Percentiles rank a stretch among this genome's conserved stretches.
phyloP scores from a whole-genome alignment of 495 filamentous ascomycete species.

The Astrothelium subdiscretum region DNA sequence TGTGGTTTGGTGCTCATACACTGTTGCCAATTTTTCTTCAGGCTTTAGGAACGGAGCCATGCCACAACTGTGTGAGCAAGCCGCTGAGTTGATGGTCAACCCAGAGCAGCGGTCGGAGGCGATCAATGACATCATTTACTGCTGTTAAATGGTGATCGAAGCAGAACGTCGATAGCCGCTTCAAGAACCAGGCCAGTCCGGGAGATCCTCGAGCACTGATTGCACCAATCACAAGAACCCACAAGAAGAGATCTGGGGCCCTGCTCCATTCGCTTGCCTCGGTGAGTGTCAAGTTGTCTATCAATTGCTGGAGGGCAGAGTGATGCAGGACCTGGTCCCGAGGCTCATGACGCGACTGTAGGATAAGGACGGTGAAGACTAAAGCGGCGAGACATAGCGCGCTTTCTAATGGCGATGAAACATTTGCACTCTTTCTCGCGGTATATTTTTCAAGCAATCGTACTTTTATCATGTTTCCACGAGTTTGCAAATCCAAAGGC shows the following conservation, averaged over 20 bases:
- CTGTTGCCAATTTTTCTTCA: neutral
- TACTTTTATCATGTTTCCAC: conserved; percentile 15
- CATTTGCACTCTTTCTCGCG: neutral
- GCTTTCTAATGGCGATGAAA: conserved; percentile 14
- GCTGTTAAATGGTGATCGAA: conserved; percentile 11
- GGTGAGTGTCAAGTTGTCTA: conserved; percentile 14
- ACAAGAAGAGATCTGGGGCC: conserved; percentile 17
- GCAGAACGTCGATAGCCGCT: conserved; percentile 14
- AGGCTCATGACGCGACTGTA: neutral
- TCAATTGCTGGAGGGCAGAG: conserved; percentile 12
- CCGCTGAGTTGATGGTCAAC: neutral
- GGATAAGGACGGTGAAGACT: neutral
- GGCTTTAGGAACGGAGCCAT: neutral
- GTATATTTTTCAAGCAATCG: conserved; percentile 10
- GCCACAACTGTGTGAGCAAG: neutral
- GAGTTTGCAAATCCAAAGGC: conserved; percentile 19
- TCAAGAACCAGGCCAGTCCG: conserved; percentile 13
- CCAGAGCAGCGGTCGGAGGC: conserved; percentile 19
- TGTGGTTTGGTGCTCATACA: neutral
- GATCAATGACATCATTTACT: conserved; percentile 5
- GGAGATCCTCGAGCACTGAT: conserved; percentile 16
- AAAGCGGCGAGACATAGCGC: conserved; percentile 11
- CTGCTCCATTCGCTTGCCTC: conserved; percentile 12
- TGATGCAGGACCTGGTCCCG: conserved; percentile 6
- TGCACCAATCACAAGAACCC: conserved; percentile 19